phyloP scores from a whole-genome alignment of 2,329 filamentous ascomycete genomes.

The Cytospora piceae region DNA sequence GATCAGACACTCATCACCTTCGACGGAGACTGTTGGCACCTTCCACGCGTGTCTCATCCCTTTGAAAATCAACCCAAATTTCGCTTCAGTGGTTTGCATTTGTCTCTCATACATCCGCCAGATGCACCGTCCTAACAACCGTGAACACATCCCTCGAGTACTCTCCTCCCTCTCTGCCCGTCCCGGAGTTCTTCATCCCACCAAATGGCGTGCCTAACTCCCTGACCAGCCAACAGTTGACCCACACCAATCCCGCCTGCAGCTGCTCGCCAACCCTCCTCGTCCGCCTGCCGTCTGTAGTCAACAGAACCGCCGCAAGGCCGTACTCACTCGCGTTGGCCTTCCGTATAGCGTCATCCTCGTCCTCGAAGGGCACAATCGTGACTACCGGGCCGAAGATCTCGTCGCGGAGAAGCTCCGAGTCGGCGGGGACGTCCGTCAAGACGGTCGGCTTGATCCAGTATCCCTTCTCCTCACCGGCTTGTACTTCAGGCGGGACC shows the following conservation, averaged over 20 bases:
- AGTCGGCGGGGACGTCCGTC: constrained; percentile 33
- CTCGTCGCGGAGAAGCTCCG: constrained; percentile 43
- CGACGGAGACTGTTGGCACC: no score
- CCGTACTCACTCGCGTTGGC: constrained; percentile 40
- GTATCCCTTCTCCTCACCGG: constrained; percentile 32
- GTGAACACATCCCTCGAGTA: constrained; percentile 42
- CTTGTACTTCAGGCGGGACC: constrained; percentile 30
- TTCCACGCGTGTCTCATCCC: no score
- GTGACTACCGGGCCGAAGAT: constrained; percentile 49
- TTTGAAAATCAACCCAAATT: no score
- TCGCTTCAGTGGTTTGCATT: background rate
- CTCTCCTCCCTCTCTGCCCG: constrained; percentile 39
- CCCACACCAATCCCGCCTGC: constrained; percentile 41
- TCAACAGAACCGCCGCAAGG: constrained; percentile 39
- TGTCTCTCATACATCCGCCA: constrained; percentile 18
- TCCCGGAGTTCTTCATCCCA: constrained; percentile 41
- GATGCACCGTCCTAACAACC: constrained; percentile 38
- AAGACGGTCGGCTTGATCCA: constrained; percentile 38
- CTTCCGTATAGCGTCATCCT: constrained; percentile 36
- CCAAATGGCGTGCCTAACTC: constrained; percentile 42
- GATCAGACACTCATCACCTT: no score
- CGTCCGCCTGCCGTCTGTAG: constrained; percentile 38
- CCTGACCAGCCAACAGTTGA: constrained; percentile 41
- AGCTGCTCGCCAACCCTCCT: constrained; percentile 39
- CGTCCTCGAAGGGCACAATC: constrained; percentile 42